Conservation (phyloP, 768 basidiomycete species). For the Rhodotorula kratochvilovae region DNA sequence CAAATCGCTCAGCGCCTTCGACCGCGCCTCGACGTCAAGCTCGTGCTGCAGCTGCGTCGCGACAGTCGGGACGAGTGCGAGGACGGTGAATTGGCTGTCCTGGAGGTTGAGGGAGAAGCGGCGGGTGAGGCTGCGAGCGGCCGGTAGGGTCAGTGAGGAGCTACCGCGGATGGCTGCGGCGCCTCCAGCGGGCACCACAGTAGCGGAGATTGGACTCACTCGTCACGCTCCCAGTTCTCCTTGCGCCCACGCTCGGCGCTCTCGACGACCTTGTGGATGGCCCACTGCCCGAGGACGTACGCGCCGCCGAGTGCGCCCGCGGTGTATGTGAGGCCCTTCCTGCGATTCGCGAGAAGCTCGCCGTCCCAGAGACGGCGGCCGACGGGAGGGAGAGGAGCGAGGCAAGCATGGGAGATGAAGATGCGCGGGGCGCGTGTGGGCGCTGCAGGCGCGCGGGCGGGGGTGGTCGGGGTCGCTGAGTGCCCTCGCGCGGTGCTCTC, state of each 20-base stretch:
- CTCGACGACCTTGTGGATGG: constrained; percentile 62
- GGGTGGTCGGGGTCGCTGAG: too few relatives aligned
- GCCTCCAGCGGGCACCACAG: too few relatives aligned
- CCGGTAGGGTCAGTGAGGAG: background rate
- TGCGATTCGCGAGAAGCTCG: constrained; percentile 56
- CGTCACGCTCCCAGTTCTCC: constrained; percentile 63
- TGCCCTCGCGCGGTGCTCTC: too few relatives aligned
- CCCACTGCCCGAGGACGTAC: constrained; percentile 63
- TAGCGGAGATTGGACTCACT: too few relatives aligned
- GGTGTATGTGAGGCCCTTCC: constrained; percentile 54
- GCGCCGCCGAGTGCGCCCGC: constrained; percentile 58
- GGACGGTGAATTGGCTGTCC: constrained; percentile 69
- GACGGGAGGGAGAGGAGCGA: background rate
- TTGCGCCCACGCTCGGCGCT: constrained; percentile 61
- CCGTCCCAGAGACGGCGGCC: constrained; percentile 41
- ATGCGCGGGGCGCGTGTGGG: too few relatives aligned
- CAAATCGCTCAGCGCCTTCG: constrained; percentile 53
- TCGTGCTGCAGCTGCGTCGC: constrained; percentile 61
- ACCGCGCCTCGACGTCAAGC: constrained; percentile 72
- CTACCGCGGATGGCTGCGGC: too few relatives aligned
- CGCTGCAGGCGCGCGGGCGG: too few relatives aligned
- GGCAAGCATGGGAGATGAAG: constrained; percentile 1
- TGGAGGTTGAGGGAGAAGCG: constrained; percentile 73
- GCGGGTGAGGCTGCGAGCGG: constrained; percentile 57
- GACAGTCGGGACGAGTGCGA: constrained; percentile 63